A percentile compares a stretch with the other conserved stretches of the same genome.
Evolutionary conservation across 1,139 yeast genomes (phyloP).

Genomic region (Saccharomyces hybrid): DNA sequence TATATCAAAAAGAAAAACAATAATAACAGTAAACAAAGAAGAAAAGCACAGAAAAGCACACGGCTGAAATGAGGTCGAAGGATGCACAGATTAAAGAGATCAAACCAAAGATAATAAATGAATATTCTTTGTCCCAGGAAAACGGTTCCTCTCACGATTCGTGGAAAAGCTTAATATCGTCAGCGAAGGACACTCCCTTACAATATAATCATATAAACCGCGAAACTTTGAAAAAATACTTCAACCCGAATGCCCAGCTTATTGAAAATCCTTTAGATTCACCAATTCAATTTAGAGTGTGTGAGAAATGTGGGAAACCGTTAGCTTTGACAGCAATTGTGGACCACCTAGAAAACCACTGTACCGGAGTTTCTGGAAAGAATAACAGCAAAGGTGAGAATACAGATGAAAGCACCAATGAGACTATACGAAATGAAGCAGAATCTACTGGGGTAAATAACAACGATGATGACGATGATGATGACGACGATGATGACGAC

Average conservation of each 20-base stretch:
- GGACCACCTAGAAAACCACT: constrained; percentile 38
- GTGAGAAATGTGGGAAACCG: constrained; percentile 61
- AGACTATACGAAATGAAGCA: constrained; percentile 28
- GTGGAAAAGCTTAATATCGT: constrained; percentile 22
- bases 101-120: constrained; percentile 12
- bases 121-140: constrained; percentile 6
- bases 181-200: constrained; percentile 16
- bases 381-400: background rate
- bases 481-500: constrained; percentile 9
- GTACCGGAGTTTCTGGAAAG: constrained; percentile 10
- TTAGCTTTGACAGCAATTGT: constrained; percentile 30
- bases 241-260: constrained; percentile 19
- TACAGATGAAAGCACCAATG: constrained; percentile 8
- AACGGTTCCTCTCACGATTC: background rate
- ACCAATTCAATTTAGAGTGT: constrained; percentile 50
- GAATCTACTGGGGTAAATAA: constrained; percentile 2
- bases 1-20: background rate
- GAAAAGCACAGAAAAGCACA: background rate
- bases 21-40: background rate
- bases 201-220: constrained; percentile 13
- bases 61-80: background rate
- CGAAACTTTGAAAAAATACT: constrained; percentile 15
- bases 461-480: background rate
- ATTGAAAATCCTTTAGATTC: constrained; percentile 38
- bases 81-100: constrained; percentile 17